Evolutionary conservation across 805 yeast genomes (phyloP).

Genomic region (Teunomyces kruisii): DNA sequence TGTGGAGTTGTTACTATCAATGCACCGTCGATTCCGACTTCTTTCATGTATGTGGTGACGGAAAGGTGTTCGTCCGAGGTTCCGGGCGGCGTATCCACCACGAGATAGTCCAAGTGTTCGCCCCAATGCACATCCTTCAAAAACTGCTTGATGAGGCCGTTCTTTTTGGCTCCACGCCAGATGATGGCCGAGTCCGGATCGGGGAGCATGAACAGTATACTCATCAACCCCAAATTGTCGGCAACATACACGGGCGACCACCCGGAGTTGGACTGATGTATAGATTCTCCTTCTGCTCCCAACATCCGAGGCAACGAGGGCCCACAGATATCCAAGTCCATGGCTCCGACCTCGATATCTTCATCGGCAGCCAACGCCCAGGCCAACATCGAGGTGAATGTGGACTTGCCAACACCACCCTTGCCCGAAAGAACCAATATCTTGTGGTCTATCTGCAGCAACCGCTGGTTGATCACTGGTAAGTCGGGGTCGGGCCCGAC

Average conservation of each 20-base stretch:
- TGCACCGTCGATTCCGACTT: conserved; percentile 93
- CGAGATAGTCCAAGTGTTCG: conserved; percentile 67
- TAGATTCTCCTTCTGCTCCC: conserved; percentile 82
- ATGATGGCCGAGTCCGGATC: conserved; percentile 90
- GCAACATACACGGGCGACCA: conserved; percentile 97
- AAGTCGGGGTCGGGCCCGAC: conserved; percentile 96
- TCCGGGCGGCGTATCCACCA: conserved; percentile 98
- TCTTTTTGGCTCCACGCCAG: conserved; percentile 97
- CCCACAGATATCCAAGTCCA: conserved; percentile 97
- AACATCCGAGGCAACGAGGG: conserved; percentile 95
- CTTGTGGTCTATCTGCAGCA: conserved; percentile 71
- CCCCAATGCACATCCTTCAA: conserved; percentile 97
- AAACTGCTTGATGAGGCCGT: conserved; percentile 89
- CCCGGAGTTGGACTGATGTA: conserved; percentile 88
- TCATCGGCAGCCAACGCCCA: conserved; percentile 90
- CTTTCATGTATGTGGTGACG: conserved; percentile 83
- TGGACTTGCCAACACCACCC: conserved; percentile 97
- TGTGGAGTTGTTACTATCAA: conserved; percentile 95
- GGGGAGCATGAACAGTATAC: conserved; percentile 93
- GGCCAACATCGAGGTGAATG: conserved; percentile 92
- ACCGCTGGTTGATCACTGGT: conserved; percentile 66
- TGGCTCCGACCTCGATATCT: conserved; percentile 85
- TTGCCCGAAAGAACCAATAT: conserved; percentile 76
- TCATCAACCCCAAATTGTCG: conserved; percentile 93
- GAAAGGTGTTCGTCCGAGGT: conserved; percentile 96